These are phyloP conservation scores for Phytophthora meadii DNA, from an alignment of 352 stramenopile genomes.

Conservation along the genomic window DNA sequence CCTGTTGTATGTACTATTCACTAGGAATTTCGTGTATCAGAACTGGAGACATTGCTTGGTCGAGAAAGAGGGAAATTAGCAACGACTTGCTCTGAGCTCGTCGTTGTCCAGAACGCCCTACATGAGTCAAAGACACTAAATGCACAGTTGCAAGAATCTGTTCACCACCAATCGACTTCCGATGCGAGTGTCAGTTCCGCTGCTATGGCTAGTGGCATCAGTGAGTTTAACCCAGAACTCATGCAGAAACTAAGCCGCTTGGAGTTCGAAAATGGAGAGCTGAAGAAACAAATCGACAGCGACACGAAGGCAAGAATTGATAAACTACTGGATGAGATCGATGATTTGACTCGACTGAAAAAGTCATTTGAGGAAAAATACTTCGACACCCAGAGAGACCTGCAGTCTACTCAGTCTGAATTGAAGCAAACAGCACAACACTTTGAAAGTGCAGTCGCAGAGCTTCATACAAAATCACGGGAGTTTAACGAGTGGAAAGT, in stretches of 20 bases:
- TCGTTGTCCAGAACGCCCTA: conserved; percentile 40
- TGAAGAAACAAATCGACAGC: conserved; percentile 59
- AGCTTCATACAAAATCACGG: conserved; percentile 22
- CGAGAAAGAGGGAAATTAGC: conserved; percentile 43
- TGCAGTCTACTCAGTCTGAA: conserved; percentile 42
- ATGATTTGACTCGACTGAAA: conserved; percentile 68
- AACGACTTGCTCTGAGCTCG: conserved; percentile 35
- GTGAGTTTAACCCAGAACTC: conserved; percentile 74
- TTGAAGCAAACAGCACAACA: conserved; percentile 23
- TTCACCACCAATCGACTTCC: conserved; percentile 28
- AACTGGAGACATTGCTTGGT: conserved; percentile 53
- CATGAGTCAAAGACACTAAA: conserved; percentile 50
- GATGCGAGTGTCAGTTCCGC: conserved; percentile 1
- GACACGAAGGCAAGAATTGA: conserved; percentile 68
- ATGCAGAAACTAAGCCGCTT: conserved; percentile 68
- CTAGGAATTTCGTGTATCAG: conserved; percentile 71
- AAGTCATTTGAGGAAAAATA: conserved; percentile 76
- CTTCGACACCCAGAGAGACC: conserved; percentile 50
- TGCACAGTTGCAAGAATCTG: conserved; percentile 58
- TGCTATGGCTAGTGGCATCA: conserved; percentile 43
- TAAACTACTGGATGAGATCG: conserved; percentile 58
- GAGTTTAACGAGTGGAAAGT: conserved; percentile 12
- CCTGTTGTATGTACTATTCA: not conserved
- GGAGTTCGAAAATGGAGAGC: conserved; percentile 60
- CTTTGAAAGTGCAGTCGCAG: conserved; percentile 7